Evolutionary conservation across 805 yeast species (phyloP).

Genomic region (Blastobotrys parvus): DNA sequence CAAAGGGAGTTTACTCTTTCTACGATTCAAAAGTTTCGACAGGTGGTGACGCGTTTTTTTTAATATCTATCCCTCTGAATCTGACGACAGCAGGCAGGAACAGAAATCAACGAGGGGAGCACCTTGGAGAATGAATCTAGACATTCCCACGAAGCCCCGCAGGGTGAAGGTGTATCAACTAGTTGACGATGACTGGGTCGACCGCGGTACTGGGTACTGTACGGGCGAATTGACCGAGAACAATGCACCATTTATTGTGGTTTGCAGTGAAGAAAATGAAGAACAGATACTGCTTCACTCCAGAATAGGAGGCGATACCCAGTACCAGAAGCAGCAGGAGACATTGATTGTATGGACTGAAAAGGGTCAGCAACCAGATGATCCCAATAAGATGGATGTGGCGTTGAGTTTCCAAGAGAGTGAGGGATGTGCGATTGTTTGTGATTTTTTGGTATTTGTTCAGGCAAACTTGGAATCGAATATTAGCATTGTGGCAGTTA

Average conservation of each 20-base stretch:
- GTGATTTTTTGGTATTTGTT: conserved; percentile 68
- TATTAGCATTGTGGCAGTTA: conserved; percentile 67
- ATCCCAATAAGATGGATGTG: conserved; percentile 53
- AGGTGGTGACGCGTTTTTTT: too few relatives aligned
- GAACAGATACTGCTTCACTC: conserved; percentile 55
- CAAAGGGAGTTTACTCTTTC: too few relatives aligned
- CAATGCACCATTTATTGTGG: conserved; percentile 52
- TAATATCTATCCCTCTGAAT: too few relatives aligned
- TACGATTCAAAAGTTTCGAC: too few relatives aligned
- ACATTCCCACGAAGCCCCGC: conserved; percentile 42
- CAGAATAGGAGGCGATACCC: conserved; percentile 62
- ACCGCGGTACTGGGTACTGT: conserved; percentile 88
- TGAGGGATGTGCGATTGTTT: conserved; percentile 75
- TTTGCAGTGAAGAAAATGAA: conserved; percentile 59
- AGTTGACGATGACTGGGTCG: conserved; percentile 79
- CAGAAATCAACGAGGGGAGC: too few relatives aligned
- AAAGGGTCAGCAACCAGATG: too few relatives aligned
- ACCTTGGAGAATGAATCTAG: conserved; percentile 19
- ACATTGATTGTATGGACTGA: conserved; percentile 94
- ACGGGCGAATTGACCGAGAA: conserved; percentile 47
- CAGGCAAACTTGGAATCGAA: conserved; percentile 54
- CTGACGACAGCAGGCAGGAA: too few relatives aligned
- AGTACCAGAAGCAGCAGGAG: conserved; percentile 90
- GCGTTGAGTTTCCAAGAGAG: conserved; percentile 90
- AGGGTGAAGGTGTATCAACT: conserved; percentile 88